These are phyloP conservation scores for Candida yuanshanica DNA, from an alignment of 805 yeast species.

Conservation along the genomic window DNA sequence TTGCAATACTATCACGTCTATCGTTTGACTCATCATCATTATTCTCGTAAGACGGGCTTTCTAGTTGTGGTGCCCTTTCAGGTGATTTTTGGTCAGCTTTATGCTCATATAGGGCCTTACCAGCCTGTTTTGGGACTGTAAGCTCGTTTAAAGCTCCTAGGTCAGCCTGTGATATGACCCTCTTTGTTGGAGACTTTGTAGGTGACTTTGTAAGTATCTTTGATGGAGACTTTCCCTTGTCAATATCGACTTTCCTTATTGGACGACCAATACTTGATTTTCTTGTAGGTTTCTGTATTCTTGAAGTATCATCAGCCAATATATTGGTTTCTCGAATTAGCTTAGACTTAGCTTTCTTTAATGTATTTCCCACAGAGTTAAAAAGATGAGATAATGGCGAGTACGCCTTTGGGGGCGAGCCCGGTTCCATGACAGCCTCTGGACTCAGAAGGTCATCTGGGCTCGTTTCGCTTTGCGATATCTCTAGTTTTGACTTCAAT, in stretches of 20 bases:
- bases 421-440: not conserved
- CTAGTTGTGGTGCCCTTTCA: slow-evolving; percentile 2
- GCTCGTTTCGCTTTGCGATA: slow-evolving; percentile 1
- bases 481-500: slow-evolving; percentile 1
- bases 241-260: not conserved
- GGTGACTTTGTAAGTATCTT: slow-evolving; percentile 2
- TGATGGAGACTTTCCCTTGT: not conserved
- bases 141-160: slow-evolving; percentile 8
- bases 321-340: slow-evolving; percentile 16
- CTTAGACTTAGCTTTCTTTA: slow-evolving; percentile 19
- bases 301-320: slow-evolving; percentile 5
- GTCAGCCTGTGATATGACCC: slow-evolving; percentile 1
- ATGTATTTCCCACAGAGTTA: slow-evolving; percentile 21
- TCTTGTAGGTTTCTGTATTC: slow-evolving; percentile 2
- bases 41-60: slow-evolving; percentile 2
- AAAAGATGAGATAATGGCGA: slow-evolving; percentile 23
- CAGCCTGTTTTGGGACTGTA: slow-evolving; percentile 14
- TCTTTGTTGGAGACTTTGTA: slow-evolving; percentile 4
- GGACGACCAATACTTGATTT: not conserved
- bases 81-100: not conserved
- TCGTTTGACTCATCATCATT: slow-evolving; percentile 3
- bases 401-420: slow-evolving; percentile 7
- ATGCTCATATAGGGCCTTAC: slow-evolving; percentile 8
- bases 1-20: slow-evolving; percentile 8
- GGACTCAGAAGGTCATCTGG: slow-evolving; percentile 11